Percentiles rank a stretch among this genome's conserved stretches.
Conservation (phyloP, 1,139 yeast genomes). For the Torulaspora pretoriensis region DNA sequence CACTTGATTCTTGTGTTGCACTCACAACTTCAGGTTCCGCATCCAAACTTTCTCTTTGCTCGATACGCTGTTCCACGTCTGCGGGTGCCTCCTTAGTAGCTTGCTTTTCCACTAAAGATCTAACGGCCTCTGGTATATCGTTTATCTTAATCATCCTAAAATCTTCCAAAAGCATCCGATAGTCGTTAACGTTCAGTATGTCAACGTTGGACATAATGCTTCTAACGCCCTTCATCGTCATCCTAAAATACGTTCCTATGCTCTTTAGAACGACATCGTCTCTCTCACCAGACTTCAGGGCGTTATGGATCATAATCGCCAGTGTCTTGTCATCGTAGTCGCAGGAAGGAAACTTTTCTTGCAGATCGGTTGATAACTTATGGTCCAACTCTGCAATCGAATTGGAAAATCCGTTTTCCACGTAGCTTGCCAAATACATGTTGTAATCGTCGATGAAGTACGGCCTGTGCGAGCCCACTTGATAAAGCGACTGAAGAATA, state of each 20-base stretch:
- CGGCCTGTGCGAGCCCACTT: constrained; percentile 38
- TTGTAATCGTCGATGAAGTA: constrained; percentile 43
- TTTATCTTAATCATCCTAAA: constrained; percentile 16
- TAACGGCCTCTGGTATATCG: constrained; percentile 30
- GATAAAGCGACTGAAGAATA: constrained; percentile 55
- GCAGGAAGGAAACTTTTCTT: constrained; percentile 36
- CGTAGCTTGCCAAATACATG: constrained; percentile 45
- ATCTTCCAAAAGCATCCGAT: constrained; percentile 35
- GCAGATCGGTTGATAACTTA: constrained; percentile 34
- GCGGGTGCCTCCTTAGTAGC: background rate
- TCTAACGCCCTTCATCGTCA: constrained; percentile 26
- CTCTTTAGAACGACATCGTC: constrained; percentile 7
- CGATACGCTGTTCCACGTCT: background rate
- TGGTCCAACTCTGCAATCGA: constrained; percentile 25
- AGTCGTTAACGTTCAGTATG: constrained; percentile 61
- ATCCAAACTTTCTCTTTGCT: too few relatives aligned
- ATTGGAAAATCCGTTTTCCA: constrained; percentile 35
- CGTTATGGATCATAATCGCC: constrained; percentile 39
- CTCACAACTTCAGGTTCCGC: background rate
- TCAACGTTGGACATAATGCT: constrained; percentile 63
- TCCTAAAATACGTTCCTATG: constrained; percentile 25
- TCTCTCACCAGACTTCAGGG: constrained; percentile 34
- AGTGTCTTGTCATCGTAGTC: constrained; percentile 45
- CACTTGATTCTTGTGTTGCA: background rate
- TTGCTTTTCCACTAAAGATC: constrained; percentile 41